A percentile compares a stretch with the other conserved stretches of the same genome.
These are phyloP conservation scores for Eucalyptus sideroxylon DNA, from an alignment of 345 rosid genomes.

Conservation along the genomic window DNA sequence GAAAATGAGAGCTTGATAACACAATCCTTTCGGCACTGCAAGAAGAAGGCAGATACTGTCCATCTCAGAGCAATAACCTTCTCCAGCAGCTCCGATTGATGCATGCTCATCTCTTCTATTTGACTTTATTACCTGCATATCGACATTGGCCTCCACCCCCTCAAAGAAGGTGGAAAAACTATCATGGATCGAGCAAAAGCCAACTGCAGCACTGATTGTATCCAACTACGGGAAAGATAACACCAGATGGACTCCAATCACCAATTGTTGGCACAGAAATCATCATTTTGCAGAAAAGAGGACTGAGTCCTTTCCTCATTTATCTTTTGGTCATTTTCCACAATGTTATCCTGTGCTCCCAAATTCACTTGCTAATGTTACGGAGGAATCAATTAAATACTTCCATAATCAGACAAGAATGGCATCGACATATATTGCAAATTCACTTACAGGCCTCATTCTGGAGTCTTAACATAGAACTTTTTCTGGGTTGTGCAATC, in stretches of 20 bases:
- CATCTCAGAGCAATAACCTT: not conserved
- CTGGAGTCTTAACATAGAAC: not conserved
- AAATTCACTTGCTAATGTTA: not conserved
- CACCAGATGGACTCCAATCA: not conserved
- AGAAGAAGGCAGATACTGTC: not conserved
- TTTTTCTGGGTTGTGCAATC: not conserved
- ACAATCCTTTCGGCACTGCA: not conserved
- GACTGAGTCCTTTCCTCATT: not conserved
- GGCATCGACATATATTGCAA: not conserved
- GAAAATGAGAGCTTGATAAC: not conserved
- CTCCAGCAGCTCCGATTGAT: not conserved
- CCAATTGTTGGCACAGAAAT: not conserved
- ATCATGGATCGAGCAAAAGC: not conserved
- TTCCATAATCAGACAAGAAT: not conserved
- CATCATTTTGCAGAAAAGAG: not conserved
- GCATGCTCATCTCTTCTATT: not conserved
- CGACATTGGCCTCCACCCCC: not conserved
- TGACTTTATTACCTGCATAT: not conserved
- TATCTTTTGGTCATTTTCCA: not conserved
- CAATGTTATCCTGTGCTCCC: not conserved
- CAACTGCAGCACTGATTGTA: not conserved
- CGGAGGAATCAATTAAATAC: not conserved
- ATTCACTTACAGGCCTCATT: not conserved
- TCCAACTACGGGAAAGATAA: not conserved
- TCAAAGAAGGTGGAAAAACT: not conserved